Percentiles rank a stretch among this genome's conserved stretches.
Conservation (phyloP, 352 stramenopile species). For the Phytophthora nicotianae region DNA sequence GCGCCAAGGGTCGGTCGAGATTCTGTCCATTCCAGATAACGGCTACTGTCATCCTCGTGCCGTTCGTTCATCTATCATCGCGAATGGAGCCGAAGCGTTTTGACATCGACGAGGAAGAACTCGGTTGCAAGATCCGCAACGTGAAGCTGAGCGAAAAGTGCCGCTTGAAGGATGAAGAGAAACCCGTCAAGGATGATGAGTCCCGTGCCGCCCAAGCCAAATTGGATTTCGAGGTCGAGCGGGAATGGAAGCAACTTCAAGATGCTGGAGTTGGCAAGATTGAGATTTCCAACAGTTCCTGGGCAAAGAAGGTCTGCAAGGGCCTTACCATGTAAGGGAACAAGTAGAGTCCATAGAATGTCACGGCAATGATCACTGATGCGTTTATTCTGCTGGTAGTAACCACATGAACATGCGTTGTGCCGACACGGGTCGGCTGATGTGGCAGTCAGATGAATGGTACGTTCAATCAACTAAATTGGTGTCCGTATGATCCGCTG, state of each 20-base stretch:
- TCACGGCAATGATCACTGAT: constrained; percentile 4
- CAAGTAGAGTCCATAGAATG: neutral
- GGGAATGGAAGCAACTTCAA: constrained; percentile 82
- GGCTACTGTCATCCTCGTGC: constrained; percentile 3
- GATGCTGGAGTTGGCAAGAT: constrained; percentile 62
- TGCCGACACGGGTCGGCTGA: constrained; percentile 72
- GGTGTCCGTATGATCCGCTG: neutral
- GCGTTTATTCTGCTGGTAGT: constrained; percentile 31
- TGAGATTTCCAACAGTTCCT: constrained; percentile 70
- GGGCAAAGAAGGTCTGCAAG: constrained; percentile 70
- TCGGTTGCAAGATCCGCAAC: constrained; percentile 70
- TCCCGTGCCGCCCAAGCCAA: constrained; percentile 68
- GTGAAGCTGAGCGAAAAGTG: constrained; percentile 69
- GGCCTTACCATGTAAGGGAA: constrained; percentile 69
- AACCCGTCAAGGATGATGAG: constrained; percentile 60
- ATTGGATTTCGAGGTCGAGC: constrained; percentile 80
- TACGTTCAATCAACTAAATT: constrained; percentile 9
- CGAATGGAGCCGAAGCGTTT: constrained; percentile 71
- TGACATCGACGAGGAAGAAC: constrained; percentile 63
- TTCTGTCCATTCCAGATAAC: constrained; percentile 22
- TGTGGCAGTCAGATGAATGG: constrained; percentile 89
- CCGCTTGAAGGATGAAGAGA: constrained; percentile 47
- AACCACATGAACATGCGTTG: constrained; percentile 92
- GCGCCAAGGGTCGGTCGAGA: constrained; percentile 15
- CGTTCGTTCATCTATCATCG: constrained; percentile 8